A percentile compares a stretch with the other conserved stretches of the same genome.
These are phyloP conservation scores for Candida nitratophila DNA, from an alignment of 805 yeast species.

Conservation along the genomic window DNA sequence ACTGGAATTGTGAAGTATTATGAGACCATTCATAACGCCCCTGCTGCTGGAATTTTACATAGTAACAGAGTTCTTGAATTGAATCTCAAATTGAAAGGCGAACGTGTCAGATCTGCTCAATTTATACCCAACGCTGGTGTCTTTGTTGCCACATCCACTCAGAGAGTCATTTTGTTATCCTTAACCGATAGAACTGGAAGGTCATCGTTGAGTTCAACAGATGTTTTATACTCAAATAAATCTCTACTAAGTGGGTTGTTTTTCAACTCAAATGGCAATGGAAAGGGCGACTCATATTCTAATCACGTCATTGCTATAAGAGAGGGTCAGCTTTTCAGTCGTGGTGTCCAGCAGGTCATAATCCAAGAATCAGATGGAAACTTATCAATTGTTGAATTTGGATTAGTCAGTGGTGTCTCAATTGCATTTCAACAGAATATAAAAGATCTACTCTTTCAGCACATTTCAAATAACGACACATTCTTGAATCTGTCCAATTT, in stretches of 20 bases:
- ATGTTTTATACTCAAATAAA: conserved; percentile 14
- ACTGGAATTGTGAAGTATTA: conserved; percentile 60
- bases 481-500: conserved; percentile 27
- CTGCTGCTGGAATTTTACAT: conserved; percentile 46
- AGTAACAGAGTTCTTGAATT: conserved; percentile 29
- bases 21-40: conserved; percentile 68
- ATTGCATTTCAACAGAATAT: conserved; percentile 23
- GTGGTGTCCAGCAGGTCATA: conserved; percentile 38
- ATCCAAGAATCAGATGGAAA: conserved; percentile 41
- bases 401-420: conserved; percentile 23
- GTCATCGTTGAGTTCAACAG: conserved; percentile 27
- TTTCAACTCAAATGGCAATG: conserved; percentile 9
- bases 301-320: conserved; percentile 54
- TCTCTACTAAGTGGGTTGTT: not conserved
- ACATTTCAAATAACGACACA: conserved; percentile 25
- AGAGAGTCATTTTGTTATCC: conserved; percentile 54
- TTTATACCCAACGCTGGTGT: conserved; percentile 72
- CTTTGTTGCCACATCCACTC: conserved; percentile 60
- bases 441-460: conserved; percentile 31
- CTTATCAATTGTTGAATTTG: conserved; percentile 28
- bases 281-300: conserved; percentile 14
- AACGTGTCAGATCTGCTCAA: conserved; percentile 48
- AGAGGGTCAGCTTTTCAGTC: conserved; percentile 43
- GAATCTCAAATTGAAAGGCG: conserved; percentile 41
- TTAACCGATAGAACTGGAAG: conserved; percentile 66